Base-by-base conservation (phyloP, 2,329 filamentous ascomycete species). In the Sarocladiaceae sp. region DNA sequence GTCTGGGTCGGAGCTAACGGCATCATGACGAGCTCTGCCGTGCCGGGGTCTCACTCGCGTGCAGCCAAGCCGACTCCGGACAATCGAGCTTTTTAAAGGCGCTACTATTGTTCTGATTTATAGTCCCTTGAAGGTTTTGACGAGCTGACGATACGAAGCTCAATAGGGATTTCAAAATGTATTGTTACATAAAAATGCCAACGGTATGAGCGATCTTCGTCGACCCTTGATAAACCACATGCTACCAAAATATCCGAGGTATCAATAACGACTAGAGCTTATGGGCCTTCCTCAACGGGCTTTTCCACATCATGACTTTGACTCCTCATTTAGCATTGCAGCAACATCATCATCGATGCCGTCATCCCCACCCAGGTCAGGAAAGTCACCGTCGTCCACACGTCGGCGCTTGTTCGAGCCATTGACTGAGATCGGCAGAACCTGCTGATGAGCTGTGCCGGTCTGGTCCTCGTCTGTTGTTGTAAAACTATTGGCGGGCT, bases 351-450 rank as follows among this genome's bases (percentile, higher is more conserved):
- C 71, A 56, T 83, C 79, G 48, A 83, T 79, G 1, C 72, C 78
- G 56, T 80, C 77, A 53, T 80, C 77, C 18, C 65, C 73, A 8
- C 72, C 76, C n/a, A 82, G 66, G 50, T 81, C 74, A 3, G 78
- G 78, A 53, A 82, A 75, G 31, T 79, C 78, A 12, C 72, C 72
- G n/a, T 72, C 66, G 31, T 80, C 78, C 5, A 83, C 63, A 46
- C 79, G 74, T 26, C 77, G 73, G 54, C 79, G 73, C 63, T 83
- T 83, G 59, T 82, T 82, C 4, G 77, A 71, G 4, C 78, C 79
- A 53, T 79, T 81, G 25, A 70, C 66, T 7, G 73, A 69, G 26
- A 79, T 68, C 1, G 77, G 68, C 2, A 81, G 62, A 3, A 77
- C 72, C 53, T 78, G 77, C 52, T 76, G 77, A 69, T 2, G 72